Percentiles rank a stretch among this genome's conserved stretches.
Conservation (phyloP, 148 eudicot species). For the Suaeda aralocaspica region DNA sequence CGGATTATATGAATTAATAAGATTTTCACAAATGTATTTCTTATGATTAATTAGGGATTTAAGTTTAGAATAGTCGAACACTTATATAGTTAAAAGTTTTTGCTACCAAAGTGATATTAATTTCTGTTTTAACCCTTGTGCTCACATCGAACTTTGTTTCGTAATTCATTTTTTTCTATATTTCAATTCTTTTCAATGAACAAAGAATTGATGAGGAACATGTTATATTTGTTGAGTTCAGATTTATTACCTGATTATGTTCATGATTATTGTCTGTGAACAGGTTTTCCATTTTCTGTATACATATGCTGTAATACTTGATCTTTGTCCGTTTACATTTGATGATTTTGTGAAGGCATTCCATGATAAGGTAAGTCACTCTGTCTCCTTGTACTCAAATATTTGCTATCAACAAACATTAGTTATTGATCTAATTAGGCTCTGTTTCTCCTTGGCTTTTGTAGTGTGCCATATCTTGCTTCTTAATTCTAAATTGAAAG, state of each 20-base stretch:
- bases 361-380: slow-evolving; percentile 57
- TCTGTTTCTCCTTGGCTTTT: not conserved
- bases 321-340: slow-evolving; percentile 64
- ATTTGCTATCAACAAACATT: slow-evolving; percentile 8
- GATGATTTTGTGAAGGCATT: slow-evolving; percentile 88
- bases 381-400: slow-evolving; percentile 6
- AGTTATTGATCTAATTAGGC: not conserved
- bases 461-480: not conserved
- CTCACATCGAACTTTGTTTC: no score
- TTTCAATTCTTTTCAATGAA: no score
- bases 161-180: no score
- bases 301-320: slow-evolving; percentile 59
- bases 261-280: slow-evolving; percentile 20
- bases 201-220: no score
- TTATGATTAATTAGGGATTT: no score
- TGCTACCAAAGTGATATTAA: no score
- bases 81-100: no score
- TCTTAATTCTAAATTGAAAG: slow-evolving; percentile 5
- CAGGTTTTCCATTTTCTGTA: slow-evolving; percentile 85
- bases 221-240: no score
- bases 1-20: no score
- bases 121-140: no score
- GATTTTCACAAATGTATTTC: no score
- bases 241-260: slow-evolving; percentile 9
- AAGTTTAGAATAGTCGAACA: no score